Conservation (phyloP, 73 alveolate species). For the Blepharisma japonicum region DNA sequence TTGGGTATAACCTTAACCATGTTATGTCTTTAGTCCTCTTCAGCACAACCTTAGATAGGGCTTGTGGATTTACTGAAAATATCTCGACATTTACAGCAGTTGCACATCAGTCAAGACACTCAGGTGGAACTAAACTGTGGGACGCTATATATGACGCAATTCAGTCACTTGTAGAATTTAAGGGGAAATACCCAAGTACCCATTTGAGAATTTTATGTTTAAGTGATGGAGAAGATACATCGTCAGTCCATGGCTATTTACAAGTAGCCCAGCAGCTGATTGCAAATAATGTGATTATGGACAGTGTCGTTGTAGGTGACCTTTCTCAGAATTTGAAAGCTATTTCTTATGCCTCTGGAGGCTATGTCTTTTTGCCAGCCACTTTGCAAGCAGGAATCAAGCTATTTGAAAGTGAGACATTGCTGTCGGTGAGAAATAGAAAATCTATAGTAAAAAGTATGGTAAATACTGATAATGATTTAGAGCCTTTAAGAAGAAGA, state of each 20-base stretch:
- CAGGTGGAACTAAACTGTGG: conserved; percentile 43
- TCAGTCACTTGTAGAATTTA: conserved; percentile 10
- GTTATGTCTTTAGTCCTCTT: conserved; percentile 35
- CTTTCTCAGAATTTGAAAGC: conserved; percentile 38
- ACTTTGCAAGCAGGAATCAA: conserved; percentile 39
- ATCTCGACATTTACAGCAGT: conserved; percentile 34
- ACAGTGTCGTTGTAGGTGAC: conserved; percentile 41
- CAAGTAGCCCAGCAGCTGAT: conserved; percentile 27
- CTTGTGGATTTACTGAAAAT: conserved; percentile 45
- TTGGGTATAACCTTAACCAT: conserved; percentile 46
- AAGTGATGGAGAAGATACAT: conserved; percentile 58
- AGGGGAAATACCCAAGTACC: conserved; percentile 45
- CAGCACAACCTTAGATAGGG: conserved; percentile 21
- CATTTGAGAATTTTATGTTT: conserved; percentile 44
- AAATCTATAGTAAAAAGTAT: conserved; percentile 22
- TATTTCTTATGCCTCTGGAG: conserved; percentile 47
- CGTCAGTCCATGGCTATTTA: conserved; percentile 30
- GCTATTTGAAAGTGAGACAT: conserved; percentile 43
- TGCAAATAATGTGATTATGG: conserved; percentile 40
- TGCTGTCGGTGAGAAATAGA: conserved; percentile 32
- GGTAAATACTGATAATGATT: conserved; percentile 24
- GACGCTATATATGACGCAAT: conserved; percentile 51
- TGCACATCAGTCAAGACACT: conserved; percentile 33
- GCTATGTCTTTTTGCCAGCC: conserved; percentile 40
- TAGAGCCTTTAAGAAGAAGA: background rate